Evolutionary conservation across 2,329 filamentous ascomycete species (phyloP).

Genomic region (Aspergillus floridensis): DNA sequence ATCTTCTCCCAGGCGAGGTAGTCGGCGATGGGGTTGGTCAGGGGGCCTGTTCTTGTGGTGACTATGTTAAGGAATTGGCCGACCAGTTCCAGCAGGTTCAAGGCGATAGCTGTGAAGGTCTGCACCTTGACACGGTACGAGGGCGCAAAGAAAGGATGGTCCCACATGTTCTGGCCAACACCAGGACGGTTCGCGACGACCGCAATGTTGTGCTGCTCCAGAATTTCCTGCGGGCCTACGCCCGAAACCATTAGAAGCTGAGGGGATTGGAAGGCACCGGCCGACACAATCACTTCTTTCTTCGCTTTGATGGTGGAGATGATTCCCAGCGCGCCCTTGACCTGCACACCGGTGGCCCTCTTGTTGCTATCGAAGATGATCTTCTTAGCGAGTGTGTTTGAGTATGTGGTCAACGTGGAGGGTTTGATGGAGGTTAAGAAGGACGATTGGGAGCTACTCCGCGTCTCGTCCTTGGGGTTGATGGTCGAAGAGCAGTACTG

Average conservation of each 20-base stretch:
- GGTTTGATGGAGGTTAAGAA: conserved; percentile 32
- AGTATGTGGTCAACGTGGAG: conserved; percentile 41
- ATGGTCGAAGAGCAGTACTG: conserved; percentile 40
- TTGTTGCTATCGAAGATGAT: conserved; percentile 42
- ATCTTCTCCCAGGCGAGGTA: conserved; percentile 36
- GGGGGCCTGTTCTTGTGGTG: conserved; percentile 18
- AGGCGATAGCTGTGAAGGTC: conserved; percentile 23
- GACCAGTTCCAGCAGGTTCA: conserved; percentile 15
- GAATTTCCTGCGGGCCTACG: conserved; percentile 40
- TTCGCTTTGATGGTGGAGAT: conserved; percentile 45
- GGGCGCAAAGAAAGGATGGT: conserved; percentile 32
- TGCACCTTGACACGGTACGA: conserved; percentile 27
- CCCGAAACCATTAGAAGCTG: conserved; percentile 50
- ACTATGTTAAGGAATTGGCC: conserved; percentile 11
- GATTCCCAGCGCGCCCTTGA: conserved; percentile 22
- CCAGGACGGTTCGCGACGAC: conserved; percentile 30
- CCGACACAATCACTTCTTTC: conserved; percentile 51
- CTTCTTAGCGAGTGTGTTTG: conserved; percentile 43
- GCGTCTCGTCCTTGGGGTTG: conserved; percentile 22
- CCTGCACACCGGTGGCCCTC: conserved; percentile 44
- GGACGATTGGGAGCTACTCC: conserved; percentile 33
- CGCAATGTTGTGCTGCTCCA: conserved; percentile 26
- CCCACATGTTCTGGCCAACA: conserved; percentile 40
- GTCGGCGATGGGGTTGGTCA: conserved; percentile 27
- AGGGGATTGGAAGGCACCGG: conserved; percentile 52